Evolutionary conservation across 495 filamentous ascomycete genomes (phyloP), one percentile per base, ranked within the genome.

Genomic region (Oleoguttula mirabilis): DNA sequence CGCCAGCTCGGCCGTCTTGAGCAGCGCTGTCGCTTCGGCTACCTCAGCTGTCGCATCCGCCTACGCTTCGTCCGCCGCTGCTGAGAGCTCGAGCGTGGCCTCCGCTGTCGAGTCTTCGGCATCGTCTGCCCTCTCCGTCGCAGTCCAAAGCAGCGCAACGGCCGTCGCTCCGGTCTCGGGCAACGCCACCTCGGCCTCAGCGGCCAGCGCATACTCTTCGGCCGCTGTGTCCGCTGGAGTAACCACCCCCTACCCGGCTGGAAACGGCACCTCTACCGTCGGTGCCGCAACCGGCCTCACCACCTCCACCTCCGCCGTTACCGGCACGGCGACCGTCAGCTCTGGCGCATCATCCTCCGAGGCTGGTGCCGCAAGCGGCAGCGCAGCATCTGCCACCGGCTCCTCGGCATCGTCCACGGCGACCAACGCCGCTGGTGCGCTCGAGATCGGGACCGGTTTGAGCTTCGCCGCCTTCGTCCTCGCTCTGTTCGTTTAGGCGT

Each of bases 401-500:
- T 12, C 46, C 2, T 34, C 44, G 7, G 31, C 25, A 5, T 10
- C 44, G 2, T 14, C 25, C 12, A 15, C 33, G 11, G 4, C 30
- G 12, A 40, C 41, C 21, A 31, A 31, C 36, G 41, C 27, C 10
- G 47, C 47, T 11, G 33, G 12, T 4, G 21, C 17, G 1, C n/a
- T 50, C 31, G 21, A 41, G 21, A 20, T 45, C 1, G 16, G 19
- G 7, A 27, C 44, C 6, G 44, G 44, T 14, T 10, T 47, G 10
- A 39, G 20, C n/a, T 31, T 36, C 20, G 47, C 25, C 22, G 47
- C 33, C 1, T 8, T 50, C 21, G 47, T 44, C 7, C 19, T 45
- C 15, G 47, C 41, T 32, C 19, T 50, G 14, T 37, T 50, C 31
- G 47, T 28, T 20, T 50, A n/a, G n/a, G n/a, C n/a, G n/a, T n/a